Conservation (phyloP, 371 early-diverging fungal genomes). For the Funneliformis caledonium region DNA sequence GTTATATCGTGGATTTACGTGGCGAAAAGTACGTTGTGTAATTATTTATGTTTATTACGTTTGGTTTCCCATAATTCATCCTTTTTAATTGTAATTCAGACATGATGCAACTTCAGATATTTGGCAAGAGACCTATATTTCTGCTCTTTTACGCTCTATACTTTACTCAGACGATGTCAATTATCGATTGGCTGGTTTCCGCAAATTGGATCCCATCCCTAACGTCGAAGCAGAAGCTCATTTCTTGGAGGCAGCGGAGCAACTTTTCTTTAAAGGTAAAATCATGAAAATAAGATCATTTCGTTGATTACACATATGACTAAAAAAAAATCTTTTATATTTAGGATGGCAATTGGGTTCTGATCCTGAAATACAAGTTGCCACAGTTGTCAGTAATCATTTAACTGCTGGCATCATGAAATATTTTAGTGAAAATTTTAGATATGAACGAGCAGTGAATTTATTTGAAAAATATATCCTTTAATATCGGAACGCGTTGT, state of each 20-base stretch:
- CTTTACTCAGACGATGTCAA: slow-evolving; percentile 87
- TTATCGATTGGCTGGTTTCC: slow-evolving; percentile 84
- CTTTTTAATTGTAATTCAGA: slow-evolving; percentile 42
- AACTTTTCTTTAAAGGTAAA: slow-evolving; percentile 81
- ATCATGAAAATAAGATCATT: background rate
- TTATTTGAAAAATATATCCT: slow-evolving; percentile 70
- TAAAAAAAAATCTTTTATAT: background rate
- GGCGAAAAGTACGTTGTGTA: slow-evolving; percentile 62
- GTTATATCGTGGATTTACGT: slow-evolving; percentile 82
- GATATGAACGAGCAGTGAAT: slow-evolving; percentile 78
- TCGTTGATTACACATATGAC: background rate
- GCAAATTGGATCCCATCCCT: slow-evolving; percentile 85
- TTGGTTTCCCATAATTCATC: background rate
- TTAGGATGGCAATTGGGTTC: slow-evolving; percentile 94
- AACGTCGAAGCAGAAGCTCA: slow-evolving; percentile 71
- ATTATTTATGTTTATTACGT: background rate
- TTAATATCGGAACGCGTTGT: background rate
- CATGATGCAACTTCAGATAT: slow-evolving; percentile 78
- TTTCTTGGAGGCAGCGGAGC: slow-evolving; percentile 83
- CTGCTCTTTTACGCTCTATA: slow-evolving; percentile 86
- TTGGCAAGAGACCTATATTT: slow-evolving; percentile 91
- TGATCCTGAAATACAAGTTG: slow-evolving; percentile 88
- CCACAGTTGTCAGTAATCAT: slow-evolving; percentile 86
- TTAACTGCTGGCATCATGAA: slow-evolving; percentile 82
- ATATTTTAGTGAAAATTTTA: slow-evolving; percentile 83